Evolutionary conservation across 495 filamentous ascomycete genomes (phyloP), one percentile per base, ranked within the genome.

Genomic region (Staphylotrichum longicolle): DNA sequence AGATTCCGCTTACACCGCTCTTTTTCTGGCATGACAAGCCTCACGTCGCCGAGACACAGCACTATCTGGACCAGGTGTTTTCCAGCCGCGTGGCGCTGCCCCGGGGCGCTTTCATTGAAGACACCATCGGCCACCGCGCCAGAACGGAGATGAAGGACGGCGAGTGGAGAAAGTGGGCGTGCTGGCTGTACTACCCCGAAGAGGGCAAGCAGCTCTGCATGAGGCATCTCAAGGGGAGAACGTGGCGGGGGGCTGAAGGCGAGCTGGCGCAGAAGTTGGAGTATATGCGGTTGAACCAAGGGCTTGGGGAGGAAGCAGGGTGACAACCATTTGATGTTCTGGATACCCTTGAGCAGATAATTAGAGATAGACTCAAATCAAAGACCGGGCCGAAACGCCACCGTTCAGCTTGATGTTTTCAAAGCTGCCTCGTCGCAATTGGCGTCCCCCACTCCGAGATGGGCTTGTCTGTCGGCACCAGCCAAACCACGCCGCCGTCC

Each of bases 21-120:
- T 80, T 80, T 61, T 76, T 80, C 67, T 80, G 78, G 78, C 76
- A 78, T 62, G 78, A 80, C 63, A 80, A 80, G 60, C 76, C 78
- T 11, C 78, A 80, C 59, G 35, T 80, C 0, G 78, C 76, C 12
- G 71, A 70, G 27, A 78, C 72, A 51, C 63, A 63, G 12, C 78
- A 80, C 57, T 80, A 80, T 58, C 69, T 78, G 3, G 59, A 65
- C 12, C 74, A 69, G 2, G 66, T 80, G 41, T 80, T 79, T 58
- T 71, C 77, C 12, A 72, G 49, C 35, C 73, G 78, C 34, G 61
- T 73, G 37, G 70, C 76, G 9, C 69, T 80, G 34, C 62, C 68
- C 11, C 65, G 78, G 14, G 78, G 78, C 15, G 71, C 68, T 46
- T 80, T 80, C 61, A 80, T 80, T 42, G 78, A 80, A 63, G 78